phyloP scores from a whole-genome alignment of 2,329 filamentous ascomycete genomes.

The Cordyceps javanica region DNA sequence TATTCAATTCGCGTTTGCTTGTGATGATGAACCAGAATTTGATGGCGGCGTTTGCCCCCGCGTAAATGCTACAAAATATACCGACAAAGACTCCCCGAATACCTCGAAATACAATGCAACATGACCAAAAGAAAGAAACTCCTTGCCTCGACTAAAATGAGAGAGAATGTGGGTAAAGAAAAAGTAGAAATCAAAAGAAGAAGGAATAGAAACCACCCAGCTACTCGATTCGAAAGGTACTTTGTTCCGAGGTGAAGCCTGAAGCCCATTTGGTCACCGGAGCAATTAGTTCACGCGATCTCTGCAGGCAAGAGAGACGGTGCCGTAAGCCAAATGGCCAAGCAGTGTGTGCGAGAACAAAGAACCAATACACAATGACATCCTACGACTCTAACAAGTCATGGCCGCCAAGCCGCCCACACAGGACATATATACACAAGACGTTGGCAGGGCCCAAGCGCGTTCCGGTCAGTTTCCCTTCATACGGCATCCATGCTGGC shows the following conservation, averaged over 20 bases:
- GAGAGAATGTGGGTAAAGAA: not conserved
- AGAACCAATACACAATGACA: too few species aligned
- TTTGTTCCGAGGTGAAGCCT: too few species aligned
- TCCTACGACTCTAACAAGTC: not conserved
- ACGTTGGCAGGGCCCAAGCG: too few species aligned
- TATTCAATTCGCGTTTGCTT: not conserved
- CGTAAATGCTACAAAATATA: slow-evolving; percentile 7
- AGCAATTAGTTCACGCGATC: too few species aligned
- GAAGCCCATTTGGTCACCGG: too few species aligned
- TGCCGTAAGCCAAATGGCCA: not conserved
- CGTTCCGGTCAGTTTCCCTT: not conserved
- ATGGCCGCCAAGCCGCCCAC: not conserved
- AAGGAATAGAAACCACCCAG: not conserved
- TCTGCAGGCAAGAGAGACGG: not conserved
- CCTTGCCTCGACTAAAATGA: not conserved
- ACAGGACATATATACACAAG: not conserved
- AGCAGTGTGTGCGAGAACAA: too few species aligned
- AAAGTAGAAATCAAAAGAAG: not conserved
- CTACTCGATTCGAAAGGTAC: not conserved
- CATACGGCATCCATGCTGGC: slow-evolving; percentile 73
- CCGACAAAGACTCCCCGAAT: not conserved
- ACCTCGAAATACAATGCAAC: not conserved
- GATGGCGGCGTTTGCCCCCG: not conserved
- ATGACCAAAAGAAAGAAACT: not conserved
- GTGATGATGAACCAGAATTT: not conserved